These are phyloP conservation scores for Fusarium subtropicale DNA, from an alignment of 2,329 filamentous ascomycete genomes.

Conservation along the genomic window DNA sequence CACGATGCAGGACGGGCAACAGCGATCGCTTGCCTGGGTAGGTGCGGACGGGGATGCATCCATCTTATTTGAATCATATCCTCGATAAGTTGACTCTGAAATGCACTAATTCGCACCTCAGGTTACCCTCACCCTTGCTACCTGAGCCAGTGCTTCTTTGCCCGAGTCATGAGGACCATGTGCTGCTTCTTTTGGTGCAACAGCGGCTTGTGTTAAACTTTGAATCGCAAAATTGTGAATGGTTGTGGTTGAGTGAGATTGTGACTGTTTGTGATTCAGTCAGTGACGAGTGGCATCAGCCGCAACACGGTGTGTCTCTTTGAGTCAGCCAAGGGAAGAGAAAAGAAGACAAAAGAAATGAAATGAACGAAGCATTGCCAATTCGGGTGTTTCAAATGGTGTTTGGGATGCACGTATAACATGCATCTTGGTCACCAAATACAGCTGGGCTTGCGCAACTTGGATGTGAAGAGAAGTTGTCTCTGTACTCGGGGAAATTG, in stretches of 20 bases:
- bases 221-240: slow-evolving; percentile 8
- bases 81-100: not conserved
- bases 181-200: slow-evolving; percentile 23
- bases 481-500: slow-evolving; percentile 14
- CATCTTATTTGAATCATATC: slow-evolving; percentile 18
- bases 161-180: slow-evolving; percentile 35
- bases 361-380: not conserved
- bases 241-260: slow-evolving; percentile 19
- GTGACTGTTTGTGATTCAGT: slow-evolving; percentile 14
- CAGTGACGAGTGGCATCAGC: not conserved
- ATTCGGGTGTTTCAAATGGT: slow-evolving; percentile 22
- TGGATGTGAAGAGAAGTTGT: slow-evolving; percentile 14
- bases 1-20: slow-evolving; percentile 8
- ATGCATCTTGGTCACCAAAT: slow-evolving; percentile 11
- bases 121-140: slow-evolving; percentile 21
- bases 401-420: slow-evolving; percentile 26
- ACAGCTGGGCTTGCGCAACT: slow-evolving; percentile 32
- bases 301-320: slow-evolving; percentile 17
- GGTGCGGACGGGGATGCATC: slow-evolving; percentile 5
- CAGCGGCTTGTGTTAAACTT: slow-evolving; percentile 13
- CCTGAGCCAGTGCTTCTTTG: slow-evolving; percentile 4
- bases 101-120: slow-evolving; percentile 1
- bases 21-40: not conserved
- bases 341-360: not conserved
- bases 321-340: not conserved